Conservation (phyloP, 257 asterid genomes). For the Plectranthus barbatus region DNA sequence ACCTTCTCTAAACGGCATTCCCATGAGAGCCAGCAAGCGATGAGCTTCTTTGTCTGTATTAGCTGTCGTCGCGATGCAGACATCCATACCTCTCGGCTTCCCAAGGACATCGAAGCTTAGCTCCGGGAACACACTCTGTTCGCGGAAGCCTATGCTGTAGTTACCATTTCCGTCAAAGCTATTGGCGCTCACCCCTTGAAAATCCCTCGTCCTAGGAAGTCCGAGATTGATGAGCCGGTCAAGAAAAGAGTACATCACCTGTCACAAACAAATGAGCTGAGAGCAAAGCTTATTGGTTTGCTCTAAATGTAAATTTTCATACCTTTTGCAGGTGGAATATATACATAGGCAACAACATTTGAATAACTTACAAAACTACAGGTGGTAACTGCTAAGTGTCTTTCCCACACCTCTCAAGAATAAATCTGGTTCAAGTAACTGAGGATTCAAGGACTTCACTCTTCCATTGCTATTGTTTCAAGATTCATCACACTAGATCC, state of each 20-base stretch:
- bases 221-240: slow-evolving; percentile 91
- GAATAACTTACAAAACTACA: neutral
- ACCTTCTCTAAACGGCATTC: slow-evolving; percentile 89
- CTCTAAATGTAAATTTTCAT: neutral
- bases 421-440: neutral
- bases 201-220: slow-evolving; percentile 88
- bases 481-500: neutral
- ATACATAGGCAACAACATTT: neutral
- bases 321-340: neutral
- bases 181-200: slow-evolving; percentile 81
- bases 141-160: slow-evolving; percentile 77
- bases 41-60: slow-evolving; percentile 74
- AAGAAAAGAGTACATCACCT: slow-evolving; percentile 86
- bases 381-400: neutral
- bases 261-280: slow-evolving; percentile 7
- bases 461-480: neutral
- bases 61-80: slow-evolving; percentile 85
- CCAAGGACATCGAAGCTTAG: slow-evolving; percentile 58
- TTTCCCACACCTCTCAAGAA: neutral
- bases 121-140: slow-evolving; percentile 96
- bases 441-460: neutral
- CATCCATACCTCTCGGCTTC: slow-evolving; percentile 96
- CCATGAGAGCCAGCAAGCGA: slow-evolving; percentile 76
- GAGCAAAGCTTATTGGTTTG: slow-evolving; percentile 1
- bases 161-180: slow-evolving; percentile 96